Conservation (phyloP, 2,329 filamentous ascomycete genomes). For the Gyromitra esculenta region DNA sequence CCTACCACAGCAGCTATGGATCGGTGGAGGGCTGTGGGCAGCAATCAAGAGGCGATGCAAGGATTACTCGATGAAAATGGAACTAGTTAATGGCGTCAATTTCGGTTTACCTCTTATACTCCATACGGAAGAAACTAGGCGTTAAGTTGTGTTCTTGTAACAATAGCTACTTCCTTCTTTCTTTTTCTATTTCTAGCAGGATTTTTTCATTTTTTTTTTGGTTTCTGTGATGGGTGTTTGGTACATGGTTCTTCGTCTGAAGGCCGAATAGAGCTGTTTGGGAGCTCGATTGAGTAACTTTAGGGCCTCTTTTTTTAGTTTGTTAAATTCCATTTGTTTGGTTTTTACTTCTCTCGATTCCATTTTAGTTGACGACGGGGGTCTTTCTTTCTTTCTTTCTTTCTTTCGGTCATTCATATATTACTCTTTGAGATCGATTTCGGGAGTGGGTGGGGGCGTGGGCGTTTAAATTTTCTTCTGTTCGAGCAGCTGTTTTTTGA, state of each 20-base stretch:
- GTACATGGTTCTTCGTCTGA: not conserved
- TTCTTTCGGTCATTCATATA: not conserved
- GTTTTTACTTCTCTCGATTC: slow-evolving; percentile 5
- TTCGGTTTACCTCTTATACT: not conserved
- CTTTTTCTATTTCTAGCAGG: not conserved
- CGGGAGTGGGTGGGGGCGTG: not conserved
- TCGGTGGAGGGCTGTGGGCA: slow-evolving; percentile 38
- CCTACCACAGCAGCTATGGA: slow-evolving; percentile 1
- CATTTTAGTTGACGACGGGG: not conserved
- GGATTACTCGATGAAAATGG: slow-evolving; percentile 34
- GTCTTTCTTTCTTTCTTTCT: not conserved
- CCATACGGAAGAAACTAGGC: slow-evolving; percentile 12
- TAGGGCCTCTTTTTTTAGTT: not conserved
- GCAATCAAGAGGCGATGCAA: slow-evolving; percentile 29
- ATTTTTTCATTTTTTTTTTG: slow-evolving; percentile 15
- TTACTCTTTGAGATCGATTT: not conserved
- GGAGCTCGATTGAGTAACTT: slow-evolving; percentile 23
- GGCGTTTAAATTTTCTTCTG: slow-evolving; percentile 25
- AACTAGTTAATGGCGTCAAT: slow-evolving; percentile 3
- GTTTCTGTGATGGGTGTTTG: slow-evolving; percentile 16
- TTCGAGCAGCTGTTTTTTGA: not conserved
- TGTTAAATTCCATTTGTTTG: slow-evolving; percentile 16
- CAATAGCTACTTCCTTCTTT: slow-evolving; percentile 24
- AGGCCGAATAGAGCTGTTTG: slow-evolving; percentile 3
- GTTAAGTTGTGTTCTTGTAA: slow-evolving; percentile 35